phyloP scores from a whole-genome alignment of 768 basidiomycete genomes.

The Dentipellis fragilis region DNA sequence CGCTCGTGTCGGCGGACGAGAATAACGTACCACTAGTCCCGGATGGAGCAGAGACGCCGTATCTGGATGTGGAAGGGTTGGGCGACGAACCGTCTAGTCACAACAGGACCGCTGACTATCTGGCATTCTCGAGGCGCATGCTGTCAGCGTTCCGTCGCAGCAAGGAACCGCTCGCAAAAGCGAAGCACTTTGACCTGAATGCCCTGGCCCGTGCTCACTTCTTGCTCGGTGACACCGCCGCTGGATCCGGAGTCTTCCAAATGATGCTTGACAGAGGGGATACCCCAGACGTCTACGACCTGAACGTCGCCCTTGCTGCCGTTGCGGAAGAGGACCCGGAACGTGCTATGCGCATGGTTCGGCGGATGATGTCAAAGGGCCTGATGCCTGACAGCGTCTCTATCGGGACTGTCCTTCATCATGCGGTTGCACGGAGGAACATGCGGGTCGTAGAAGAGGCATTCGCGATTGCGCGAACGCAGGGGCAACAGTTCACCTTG shows the following conservation, averaged over 20 bases:
- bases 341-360: slow-evolving; percentile 36
- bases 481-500: slow-evolving; percentile 29
- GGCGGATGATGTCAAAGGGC: slow-evolving; percentile 38
- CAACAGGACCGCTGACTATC: slow-evolving; percentile 17
- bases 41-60: neutral
- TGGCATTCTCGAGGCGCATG: slow-evolving; percentile 35
- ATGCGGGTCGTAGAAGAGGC: slow-evolving; percentile 32
- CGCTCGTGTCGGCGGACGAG: neutral
- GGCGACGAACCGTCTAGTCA: slow-evolving; percentile 1
- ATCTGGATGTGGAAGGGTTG: slow-evolving; percentile 4
- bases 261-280: slow-evolving; percentile 37
- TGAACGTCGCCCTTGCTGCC: slow-evolving; percentile 51
- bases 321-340: slow-evolving; percentile 40
- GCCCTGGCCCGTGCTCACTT: slow-evolving; percentile 56
- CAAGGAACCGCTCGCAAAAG: slow-evolving; percentile 36
- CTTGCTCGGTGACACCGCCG: slow-evolving; percentile 36
- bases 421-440: slow-evolving; percentile 38
- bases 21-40: too few relatives aligned
- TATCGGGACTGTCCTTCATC: slow-evolving; percentile 54
- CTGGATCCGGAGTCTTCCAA: slow-evolving; percentile 39
- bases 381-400: slow-evolving; percentile 43
- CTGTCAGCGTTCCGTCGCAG: slow-evolving; percentile 30
- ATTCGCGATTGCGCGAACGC: slow-evolving; percentile 27
- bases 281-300: slow-evolving; percentile 51
- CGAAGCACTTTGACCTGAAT: slow-evolving; percentile 42